A percentile compares a stretch with the other conserved stretches of the same genome.
Conservation (phyloP, 2,329 filamentous ascomycete species). For the Microcera coccophila region DNA sequence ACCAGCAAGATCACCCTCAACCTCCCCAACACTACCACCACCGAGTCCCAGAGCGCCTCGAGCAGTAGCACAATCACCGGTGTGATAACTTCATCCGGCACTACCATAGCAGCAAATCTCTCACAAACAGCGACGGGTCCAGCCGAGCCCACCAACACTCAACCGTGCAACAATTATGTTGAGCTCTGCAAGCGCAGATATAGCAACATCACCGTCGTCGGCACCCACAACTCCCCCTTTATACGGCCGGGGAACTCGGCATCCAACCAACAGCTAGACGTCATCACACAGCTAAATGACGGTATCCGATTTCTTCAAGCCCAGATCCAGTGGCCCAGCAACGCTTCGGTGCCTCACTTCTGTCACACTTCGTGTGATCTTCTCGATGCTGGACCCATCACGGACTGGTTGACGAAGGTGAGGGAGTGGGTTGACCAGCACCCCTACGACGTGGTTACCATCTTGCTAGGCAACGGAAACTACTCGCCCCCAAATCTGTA, state of each 20-base stretch:
- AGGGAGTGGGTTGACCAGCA: slow-evolving; percentile 68
- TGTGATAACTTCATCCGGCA: slow-evolving; percentile 35
- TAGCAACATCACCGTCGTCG: slow-evolving; percentile 75
- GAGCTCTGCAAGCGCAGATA: slow-evolving; percentile 75
- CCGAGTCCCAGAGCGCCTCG: slow-evolving; percentile 33
- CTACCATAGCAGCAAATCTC: slow-evolving; percentile 35
- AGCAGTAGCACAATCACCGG: slow-evolving; percentile 40
- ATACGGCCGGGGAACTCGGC: slow-evolving; percentile 65
- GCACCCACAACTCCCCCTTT: slow-evolving; percentile 80
- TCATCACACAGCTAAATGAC: slow-evolving; percentile 71
- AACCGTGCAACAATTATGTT: slow-evolving; percentile 73
- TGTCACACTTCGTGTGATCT: slow-evolving; percentile 84
- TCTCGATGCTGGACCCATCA: slow-evolving; percentile 74
- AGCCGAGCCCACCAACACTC: slow-evolving; percentile 61
- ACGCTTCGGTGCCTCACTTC: slow-evolving; percentile 59
- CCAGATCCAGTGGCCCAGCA: slow-evolving; percentile 57
- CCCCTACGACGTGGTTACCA: slow-evolving; percentile 83
- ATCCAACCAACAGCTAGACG: slow-evolving; percentile 67
- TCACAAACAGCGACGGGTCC: slow-evolving; percentile 31
- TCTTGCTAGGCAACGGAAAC: slow-evolving; percentile 81
- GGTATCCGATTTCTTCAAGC: slow-evolving; percentile 63
- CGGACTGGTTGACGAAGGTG: slow-evolving; percentile 66
- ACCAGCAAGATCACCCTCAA: slow-evolving; percentile 23
- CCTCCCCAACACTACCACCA: slow-evolving; percentile 4
- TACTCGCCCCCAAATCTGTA: slow-evolving; percentile 63